Conservation (phyloP, 2,329 filamentous ascomycete genomes). For the Alternaria alternata region DNA sequence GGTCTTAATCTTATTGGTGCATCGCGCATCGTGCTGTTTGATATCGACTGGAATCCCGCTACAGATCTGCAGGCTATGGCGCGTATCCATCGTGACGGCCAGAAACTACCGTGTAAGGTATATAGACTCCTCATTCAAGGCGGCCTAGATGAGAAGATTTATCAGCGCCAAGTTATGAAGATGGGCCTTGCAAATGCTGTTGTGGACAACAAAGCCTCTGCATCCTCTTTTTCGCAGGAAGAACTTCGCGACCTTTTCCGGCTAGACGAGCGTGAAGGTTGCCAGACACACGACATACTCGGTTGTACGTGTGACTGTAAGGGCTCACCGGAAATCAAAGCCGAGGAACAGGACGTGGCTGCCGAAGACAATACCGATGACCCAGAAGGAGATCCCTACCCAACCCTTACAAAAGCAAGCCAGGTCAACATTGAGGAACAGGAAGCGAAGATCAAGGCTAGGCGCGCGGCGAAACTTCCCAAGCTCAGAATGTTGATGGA, state of each 20-base stretch:
- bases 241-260: slow-evolving; percentile 73
- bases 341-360: slow-evolving; percentile 26
- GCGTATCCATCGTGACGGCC: slow-evolving; percentile 75
- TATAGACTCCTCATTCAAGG: slow-evolving; percentile 74
- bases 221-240: slow-evolving; percentile 69
- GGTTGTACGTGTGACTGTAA: slow-evolving; percentile 68
- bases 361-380: slow-evolving; percentile 29
- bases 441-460: slow-evolving; percentile 52
- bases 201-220: slow-evolving; percentile 70
- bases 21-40: slow-evolving; percentile 73
- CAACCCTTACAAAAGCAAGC: slow-evolving; percentile 49
- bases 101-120: slow-evolving; percentile 72
- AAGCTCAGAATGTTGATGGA: slow-evolving; percentile 63
- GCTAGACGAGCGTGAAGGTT: slow-evolving; percentile 66
- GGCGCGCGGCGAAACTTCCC: slow-evolving; percentile 45
- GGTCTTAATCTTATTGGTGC: slow-evolving; percentile 77
- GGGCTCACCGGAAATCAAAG: slow-evolving; percentile 49
- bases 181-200: slow-evolving; percentile 74
- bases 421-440: slow-evolving; percentile 58
- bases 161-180: slow-evolving; percentile 76
- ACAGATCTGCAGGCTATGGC: slow-evolving; percentile 79
- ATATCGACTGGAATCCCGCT: slow-evolving; percentile 79
- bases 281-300: slow-evolving; percentile 74
- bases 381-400: slow-evolving; percentile 32
- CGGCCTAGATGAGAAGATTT: slow-evolving; percentile 77